These are phyloP conservation scores for Gardenia jasminoides DNA, from an alignment of 257 asterid species.

Conservation along the genomic window DNA sequence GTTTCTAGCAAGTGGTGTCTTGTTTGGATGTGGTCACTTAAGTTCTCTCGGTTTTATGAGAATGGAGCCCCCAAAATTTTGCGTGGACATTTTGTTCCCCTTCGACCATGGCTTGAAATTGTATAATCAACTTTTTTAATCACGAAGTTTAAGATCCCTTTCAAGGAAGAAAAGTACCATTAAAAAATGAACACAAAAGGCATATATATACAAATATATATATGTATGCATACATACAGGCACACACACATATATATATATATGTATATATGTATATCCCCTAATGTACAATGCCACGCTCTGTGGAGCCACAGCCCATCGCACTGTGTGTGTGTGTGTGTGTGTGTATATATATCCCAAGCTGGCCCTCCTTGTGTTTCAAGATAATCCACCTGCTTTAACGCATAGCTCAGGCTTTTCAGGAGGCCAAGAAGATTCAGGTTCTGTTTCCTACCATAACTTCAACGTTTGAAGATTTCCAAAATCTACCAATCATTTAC, in stretches of 20 bases:
- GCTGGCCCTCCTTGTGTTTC: conserved; percentile 9
- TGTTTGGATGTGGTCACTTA: conserved; percentile 14
- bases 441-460: conserved; percentile 12
- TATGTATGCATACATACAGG: too few species aligned
- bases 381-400: conserved; percentile 16
- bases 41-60: conserved; percentile 31
- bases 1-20: conserved; percentile 32
- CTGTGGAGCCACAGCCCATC: conserved; percentile 28
- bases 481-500: not conserved
- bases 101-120: conserved; percentile 30
- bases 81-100: conserved; percentile 43
- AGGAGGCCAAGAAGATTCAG: conserved; percentile 19
- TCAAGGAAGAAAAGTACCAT: not conserved
- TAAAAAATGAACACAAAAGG: not conserved
- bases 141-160: not conserved
- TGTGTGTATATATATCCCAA: conserved; percentile 8
- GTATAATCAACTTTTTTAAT: conserved; percentile 6
- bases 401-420: conserved; percentile 11
- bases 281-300: not conserved
- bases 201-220: too few species aligned
- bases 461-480: not conserved
- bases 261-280: not conserved
- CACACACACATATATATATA: too few species aligned
- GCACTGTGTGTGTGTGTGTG: too few species aligned
- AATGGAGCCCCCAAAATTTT: conserved; percentile 45